These are phyloP conservation scores for Claviceps lovelessii DNA, from an alignment of 2,329 filamentous ascomycete genomes.

Conservation along the genomic window DNA sequence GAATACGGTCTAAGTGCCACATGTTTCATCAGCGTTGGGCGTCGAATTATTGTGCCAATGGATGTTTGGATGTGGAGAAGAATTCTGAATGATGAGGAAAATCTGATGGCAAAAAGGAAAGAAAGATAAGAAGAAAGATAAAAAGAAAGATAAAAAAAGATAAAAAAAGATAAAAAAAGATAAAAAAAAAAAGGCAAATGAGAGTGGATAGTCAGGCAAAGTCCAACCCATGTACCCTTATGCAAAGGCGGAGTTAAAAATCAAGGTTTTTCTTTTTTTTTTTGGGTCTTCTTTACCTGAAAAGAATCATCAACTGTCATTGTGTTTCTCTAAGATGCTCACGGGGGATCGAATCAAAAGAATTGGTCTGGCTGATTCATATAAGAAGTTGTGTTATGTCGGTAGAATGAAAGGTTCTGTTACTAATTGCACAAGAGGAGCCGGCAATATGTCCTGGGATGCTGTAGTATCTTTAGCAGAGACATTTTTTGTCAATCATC, in stretches of 20 bases:
- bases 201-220: neutral
- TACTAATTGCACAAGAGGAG: slow-evolving; percentile 6
- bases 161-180: too few relatives aligned
- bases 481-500: slow-evolving; percentile 11
- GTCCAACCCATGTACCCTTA: neutral
- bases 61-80: slow-evolving; percentile 8
- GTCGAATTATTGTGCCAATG: neutral
- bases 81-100: neutral
- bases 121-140: neutral
- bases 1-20: slow-evolving; percentile 61
- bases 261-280: neutral
- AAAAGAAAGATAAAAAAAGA: too few relatives aligned
- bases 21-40: slow-evolving; percentile 20
- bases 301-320: slow-evolving; percentile 33
- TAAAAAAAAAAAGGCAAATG: neutral
- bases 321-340: slow-evolving; percentile 10
- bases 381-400: slow-evolving; percentile 9
- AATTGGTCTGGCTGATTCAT: slow-evolving; percentile 3
- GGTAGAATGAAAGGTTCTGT: slow-evolving; percentile 16
- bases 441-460: slow-evolving; percentile 7
- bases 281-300: slow-evolving; percentile 21
- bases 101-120: neutral
- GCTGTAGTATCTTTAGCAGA: slow-evolving; percentile 15
- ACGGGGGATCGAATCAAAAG: neutral
- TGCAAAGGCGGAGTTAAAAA: neutral